Evolutionary conservation across 108 stramenopile species (phyloP).

Genomic region (Mediolabrus comicus): DNA sequence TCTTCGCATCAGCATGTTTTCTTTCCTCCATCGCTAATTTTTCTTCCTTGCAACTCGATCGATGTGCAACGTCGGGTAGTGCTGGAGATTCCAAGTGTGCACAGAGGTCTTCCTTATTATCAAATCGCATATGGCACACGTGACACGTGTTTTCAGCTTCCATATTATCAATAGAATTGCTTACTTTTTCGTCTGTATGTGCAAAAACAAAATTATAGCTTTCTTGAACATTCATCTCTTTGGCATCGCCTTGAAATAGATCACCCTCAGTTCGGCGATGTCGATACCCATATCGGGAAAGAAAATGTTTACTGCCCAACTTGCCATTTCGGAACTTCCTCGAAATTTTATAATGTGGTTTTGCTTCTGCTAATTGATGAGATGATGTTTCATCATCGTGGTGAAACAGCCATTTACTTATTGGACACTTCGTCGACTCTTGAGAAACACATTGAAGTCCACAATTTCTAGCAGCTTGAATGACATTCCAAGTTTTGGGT

Average conservation of each 20-base stretch:
- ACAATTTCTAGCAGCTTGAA: constrained; percentile 34
- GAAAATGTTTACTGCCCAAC: constrained; percentile 54
- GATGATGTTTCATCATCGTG: background rate
- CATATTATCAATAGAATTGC: background rate
- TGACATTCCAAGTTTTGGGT: constrained; percentile 58
- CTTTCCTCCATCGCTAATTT: background rate
- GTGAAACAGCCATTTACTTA: constrained; percentile 42
- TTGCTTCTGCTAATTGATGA: constrained; percentile 7
- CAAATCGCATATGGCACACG: constrained; percentile 47
- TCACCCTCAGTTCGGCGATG: constrained; percentile 72
- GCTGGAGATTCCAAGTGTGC: constrained; percentile 46
- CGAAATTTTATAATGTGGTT: constrained; percentile 46
- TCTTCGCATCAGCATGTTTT: background rate
- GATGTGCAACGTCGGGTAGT: constrained; percentile 22
- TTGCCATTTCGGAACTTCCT: constrained; percentile 70
- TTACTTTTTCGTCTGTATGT: background rate
- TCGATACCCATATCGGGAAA: constrained; percentile 65
- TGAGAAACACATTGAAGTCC: constrained; percentile 24
- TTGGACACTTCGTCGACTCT: constrained; percentile 36
- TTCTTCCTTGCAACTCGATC: background rate
- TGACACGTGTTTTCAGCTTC: constrained; percentile 16
- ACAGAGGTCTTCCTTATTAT: constrained; percentile 13
- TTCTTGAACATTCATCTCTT: constrained; percentile 54
- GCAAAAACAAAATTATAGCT: constrained; percentile 59
- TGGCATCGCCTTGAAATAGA: constrained; percentile 35